Base-by-base conservation (phyloP, 768 basidiomycete species). In the Rhizopogon vulgaris region DNA sequence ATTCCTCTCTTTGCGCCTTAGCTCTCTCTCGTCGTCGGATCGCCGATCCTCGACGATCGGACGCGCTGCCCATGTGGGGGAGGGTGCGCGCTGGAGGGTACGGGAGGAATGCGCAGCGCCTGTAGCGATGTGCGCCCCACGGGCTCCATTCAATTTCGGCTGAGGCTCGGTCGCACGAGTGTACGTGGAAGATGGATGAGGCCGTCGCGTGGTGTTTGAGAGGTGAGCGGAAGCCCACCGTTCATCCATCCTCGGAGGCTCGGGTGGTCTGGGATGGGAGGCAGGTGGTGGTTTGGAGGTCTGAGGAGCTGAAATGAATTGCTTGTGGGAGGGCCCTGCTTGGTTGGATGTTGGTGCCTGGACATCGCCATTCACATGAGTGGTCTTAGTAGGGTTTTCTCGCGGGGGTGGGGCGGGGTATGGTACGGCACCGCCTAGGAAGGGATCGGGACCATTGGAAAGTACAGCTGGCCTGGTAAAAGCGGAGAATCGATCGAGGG, bases 401-500 rank as follows among this genome's bases (percentile, higher is more conserved):
- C 67, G 60, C 1, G 64, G 60, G 32, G 58, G 63, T 10, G 61
- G 67, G 18, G 65, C 51, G 30, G 66, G 67, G 36, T 64, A 69
- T 2, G 65, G 63, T 11, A 59, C 56, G 14, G 58, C 56, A 3
- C 56, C 46, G 2, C 55, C 46, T 17, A 61, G 45, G 38, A 61
- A 61, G 1, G 54, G 53, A 49, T 68, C 65, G 2, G 52, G 9
- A 1, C 55, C 43, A 25, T 63, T 61, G 38, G 51, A 52, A 46
- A 55, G 43, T 6, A 62, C 64, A 14, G 60, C 65, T 8, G 69
- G 63, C 54, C 72, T 69, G 15, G 69, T 67, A 48, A 77, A 73
- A 10, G 70, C 47, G 10, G 77, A 74, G 17, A 78, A 66, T 38
- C 70, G 67, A 24, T 77, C 74, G 9, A 75, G 64, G 8, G 76